Percentiles rank a stretch among this genome's conserved stretches.
Conservation (phyloP, 2,329 filamentous ascomycete genomes). For the Leptographium galeiforme region DNA sequence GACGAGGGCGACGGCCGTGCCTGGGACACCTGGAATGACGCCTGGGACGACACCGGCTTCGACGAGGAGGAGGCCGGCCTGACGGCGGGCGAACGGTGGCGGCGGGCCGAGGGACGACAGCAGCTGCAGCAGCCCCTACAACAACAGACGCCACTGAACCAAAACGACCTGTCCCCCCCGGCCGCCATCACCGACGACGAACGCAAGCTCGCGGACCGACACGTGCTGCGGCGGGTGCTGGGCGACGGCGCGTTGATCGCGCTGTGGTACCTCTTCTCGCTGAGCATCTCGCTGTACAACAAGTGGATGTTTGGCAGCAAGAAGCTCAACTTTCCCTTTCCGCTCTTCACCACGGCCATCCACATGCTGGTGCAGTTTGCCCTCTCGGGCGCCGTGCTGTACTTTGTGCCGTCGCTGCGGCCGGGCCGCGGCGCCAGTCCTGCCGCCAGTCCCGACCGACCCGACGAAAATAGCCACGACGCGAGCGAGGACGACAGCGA, state of each 20-base stretch:
- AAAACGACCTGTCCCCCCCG: not conserved
- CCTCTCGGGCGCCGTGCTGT: constrained; percentile 65
- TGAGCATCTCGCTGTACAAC: constrained; percentile 94
- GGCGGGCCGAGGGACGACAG: constrained; percentile 52
- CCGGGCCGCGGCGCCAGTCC: constrained; percentile 32
- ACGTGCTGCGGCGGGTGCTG: constrained; percentile 52
- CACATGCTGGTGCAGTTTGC: constrained; percentile 94
- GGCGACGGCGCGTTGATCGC: constrained; percentile 73
- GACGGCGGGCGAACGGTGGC: constrained; percentile 57
- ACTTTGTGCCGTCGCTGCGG: constrained; percentile 68
- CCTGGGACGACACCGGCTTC: constrained; percentile 66
- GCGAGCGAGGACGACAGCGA: constrained; percentile 10
- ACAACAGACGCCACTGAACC: not conserved
- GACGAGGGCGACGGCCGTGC: not conserved
- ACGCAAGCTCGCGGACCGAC: constrained; percentile 62
- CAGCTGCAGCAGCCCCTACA: constrained; percentile 30
- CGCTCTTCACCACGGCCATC: constrained; percentile 84
- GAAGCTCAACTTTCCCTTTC: constrained; percentile 81
- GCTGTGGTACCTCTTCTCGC: constrained; percentile 82
- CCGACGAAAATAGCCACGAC: constrained; percentile 47
- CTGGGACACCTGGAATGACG: constrained; percentile 54
- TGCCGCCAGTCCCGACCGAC: constrained; percentile 12
- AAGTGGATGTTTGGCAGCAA: constrained; percentile 97
- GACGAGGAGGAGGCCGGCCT: constrained; percentile 87
- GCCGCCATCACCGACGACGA: constrained; percentile 50